A percentile compares a stretch with the other conserved stretches of the same genome.
These are phyloP conservation scores for Volvox africanus DNA, from an alignment of 139 green algal genomes.

Conservation along the genomic window DNA sequence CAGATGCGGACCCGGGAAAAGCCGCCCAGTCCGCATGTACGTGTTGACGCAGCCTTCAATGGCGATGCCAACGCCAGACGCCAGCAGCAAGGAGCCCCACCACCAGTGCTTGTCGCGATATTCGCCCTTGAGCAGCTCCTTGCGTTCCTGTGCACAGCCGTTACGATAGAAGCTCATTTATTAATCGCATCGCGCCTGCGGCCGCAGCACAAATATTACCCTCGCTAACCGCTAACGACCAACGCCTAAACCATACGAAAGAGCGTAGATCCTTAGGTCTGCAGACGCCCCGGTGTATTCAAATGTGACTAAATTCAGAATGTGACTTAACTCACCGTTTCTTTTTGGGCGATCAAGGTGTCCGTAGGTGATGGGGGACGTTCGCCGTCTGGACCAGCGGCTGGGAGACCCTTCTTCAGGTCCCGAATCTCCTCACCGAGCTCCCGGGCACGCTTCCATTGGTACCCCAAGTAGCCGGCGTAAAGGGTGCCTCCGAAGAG, in stretches of 20 bases:
- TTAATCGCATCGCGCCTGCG: no score
- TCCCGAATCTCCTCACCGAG: constrained; percentile 80
- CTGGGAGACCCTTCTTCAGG: constrained; percentile 81
- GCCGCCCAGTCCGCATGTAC: constrained; percentile 91
- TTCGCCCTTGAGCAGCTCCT: constrained; percentile 84
- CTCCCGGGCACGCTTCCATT: constrained; percentile 77
- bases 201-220: no score
- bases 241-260: no score
- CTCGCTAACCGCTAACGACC: no score
- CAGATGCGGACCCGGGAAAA: constrained; percentile 99
- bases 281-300: no score
- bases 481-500: constrained; percentile 89
- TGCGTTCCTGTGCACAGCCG: constrained; percentile 81
- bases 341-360: constrained; percentile 78
- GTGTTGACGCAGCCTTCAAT: constrained; percentile 95
- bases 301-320: no score
- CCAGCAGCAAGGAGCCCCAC: constrained; percentile 90
- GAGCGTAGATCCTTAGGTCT: no score
- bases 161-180: no score
- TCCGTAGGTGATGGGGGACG: constrained; percentile 69
- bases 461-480: constrained; percentile 91
- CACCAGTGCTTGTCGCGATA: constrained; percentile 91
- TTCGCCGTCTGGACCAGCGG: constrained; percentile 60
- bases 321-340: constrained; percentile 69
- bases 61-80: constrained; percentile 83